These are phyloP conservation scores for Acacia crassicarpa DNA, from an alignment of 306 rosid species.

Conservation along the genomic window DNA sequence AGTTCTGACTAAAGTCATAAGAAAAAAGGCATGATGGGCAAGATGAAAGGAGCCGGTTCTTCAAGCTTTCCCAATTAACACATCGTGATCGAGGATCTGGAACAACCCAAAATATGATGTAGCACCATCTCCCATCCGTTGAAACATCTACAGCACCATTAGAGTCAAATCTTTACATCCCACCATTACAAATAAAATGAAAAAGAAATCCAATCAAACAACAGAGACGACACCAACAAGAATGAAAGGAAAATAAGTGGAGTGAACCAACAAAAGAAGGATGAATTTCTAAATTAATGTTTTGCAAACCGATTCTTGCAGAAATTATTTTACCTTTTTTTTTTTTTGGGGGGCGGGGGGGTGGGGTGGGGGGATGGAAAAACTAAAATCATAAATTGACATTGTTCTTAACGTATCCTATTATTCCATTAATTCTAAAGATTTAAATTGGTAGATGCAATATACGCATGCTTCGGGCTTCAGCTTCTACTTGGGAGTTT, in stretches of 20 bases:
- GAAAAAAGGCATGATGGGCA: slow-evolving; percentile 73
- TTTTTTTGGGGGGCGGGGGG: no score
- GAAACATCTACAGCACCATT: slow-evolving; percentile 59
- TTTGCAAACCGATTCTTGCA: background rate
- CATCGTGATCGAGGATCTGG: slow-evolving; percentile 42
- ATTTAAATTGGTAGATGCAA: background rate
- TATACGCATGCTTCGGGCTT: background rate
- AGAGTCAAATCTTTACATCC: slow-evolving; percentile 4
- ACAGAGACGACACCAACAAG: background rate
- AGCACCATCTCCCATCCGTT: slow-evolving; percentile 92
- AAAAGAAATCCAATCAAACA: background rate
- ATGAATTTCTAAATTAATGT: background rate
- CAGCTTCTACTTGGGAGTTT: background rate
- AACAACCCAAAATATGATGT: slow-evolving; percentile 71
- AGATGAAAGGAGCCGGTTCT: slow-evolving; percentile 52
- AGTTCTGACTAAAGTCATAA: slow-evolving; percentile 42
- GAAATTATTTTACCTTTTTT: background rate
- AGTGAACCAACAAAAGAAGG: background rate
- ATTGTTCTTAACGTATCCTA: background rate
- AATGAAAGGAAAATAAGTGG: background rate
- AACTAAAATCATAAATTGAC: background rate
- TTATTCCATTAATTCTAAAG: background rate
- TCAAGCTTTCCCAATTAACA: slow-evolving; percentile 80
- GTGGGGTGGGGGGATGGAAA: background rate
- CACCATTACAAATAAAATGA: background rate